Conservation (phyloP, 768 basidiomycete species). For the Rhizopogon salebrosus region DNA sequence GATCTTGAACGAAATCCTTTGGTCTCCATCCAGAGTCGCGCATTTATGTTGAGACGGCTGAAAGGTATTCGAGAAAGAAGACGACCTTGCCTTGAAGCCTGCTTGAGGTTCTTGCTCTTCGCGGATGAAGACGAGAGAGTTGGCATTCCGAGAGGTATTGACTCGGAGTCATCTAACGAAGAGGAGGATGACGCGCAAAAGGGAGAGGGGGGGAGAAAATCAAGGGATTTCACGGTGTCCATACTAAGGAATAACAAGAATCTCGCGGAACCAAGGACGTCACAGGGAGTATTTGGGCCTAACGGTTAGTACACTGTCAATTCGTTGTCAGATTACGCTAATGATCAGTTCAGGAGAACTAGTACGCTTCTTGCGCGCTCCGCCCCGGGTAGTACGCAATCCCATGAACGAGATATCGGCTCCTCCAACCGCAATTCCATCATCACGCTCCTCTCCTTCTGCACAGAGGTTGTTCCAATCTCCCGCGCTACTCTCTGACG, state of each 20-base stretch:
- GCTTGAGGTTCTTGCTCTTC: slow-evolving; percentile 77
- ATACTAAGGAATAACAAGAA: slow-evolving; percentile 67
- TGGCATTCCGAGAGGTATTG: slow-evolving; percentile 32
- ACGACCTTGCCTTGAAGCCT: slow-evolving; percentile 82
- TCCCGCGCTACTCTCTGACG: slow-evolving; percentile 68
- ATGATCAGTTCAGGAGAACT: slow-evolving; percentile 59
- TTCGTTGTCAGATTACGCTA: neutral
- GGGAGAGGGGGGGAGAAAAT: slow-evolving; percentile 29
- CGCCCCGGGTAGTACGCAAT: slow-evolving; percentile 66
- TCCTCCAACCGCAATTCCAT: slow-evolving; percentile 33
- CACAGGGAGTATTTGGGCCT: slow-evolving; percentile 84
- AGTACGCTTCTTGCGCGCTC: slow-evolving; percentile 79
- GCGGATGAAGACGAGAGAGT: slow-evolving; percentile 52
- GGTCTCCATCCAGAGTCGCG: slow-evolving; percentile 72
- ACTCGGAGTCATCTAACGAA: slow-evolving; percentile 64
- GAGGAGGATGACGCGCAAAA: slow-evolving; percentile 37
- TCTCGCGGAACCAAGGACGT: slow-evolving; percentile 77
- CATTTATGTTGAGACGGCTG: slow-evolving; percentile 73
- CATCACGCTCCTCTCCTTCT: slow-evolving; percentile 16
- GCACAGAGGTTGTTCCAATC: slow-evolving; percentile 46
- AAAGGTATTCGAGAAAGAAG: slow-evolving; percentile 63
- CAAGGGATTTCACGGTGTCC: slow-evolving; percentile 47
- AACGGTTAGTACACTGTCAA: slow-evolving; percentile 51
- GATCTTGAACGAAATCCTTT: slow-evolving; percentile 82
- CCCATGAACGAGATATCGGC: slow-evolving; percentile 42